Evolutionary conservation across 176 grass and related monocot species (phyloP).

Genomic region (Poa annua): DNA sequence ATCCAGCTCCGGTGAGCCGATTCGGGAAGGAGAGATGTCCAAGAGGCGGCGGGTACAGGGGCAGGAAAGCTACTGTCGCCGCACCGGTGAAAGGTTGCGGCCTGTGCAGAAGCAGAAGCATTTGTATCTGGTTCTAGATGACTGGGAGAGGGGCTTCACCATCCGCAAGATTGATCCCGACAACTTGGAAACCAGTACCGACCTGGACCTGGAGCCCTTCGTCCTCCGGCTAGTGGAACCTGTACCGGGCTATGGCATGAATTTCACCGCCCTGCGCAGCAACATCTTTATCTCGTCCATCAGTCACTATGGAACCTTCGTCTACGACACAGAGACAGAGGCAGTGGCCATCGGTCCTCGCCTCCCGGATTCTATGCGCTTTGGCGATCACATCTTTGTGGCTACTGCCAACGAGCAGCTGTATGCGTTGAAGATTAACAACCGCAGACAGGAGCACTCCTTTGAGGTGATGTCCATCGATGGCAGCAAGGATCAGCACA

Average conservation of each 20-base stretch:
- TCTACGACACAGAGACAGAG: neutral
- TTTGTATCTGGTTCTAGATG: neutral
- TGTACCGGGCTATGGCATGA: neutral
- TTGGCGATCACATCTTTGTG: neutral
- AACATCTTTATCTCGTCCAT: neutral
- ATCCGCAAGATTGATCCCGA: neutral
- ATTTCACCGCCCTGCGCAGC: neutral
- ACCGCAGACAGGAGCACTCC: neutral
- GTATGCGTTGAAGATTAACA: neutral
- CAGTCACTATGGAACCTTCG: neutral
- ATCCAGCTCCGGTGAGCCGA: neutral
- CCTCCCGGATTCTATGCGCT: neutral
- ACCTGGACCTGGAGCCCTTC: neutral
- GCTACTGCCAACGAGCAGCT: neutral
- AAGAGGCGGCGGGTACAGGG: neutral
- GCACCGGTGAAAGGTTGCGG: neutral
- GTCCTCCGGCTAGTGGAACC: neutral
- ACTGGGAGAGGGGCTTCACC: constrained; percentile 5
- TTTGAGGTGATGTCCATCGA: constrained; percentile 3
- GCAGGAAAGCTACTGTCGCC: neutral
- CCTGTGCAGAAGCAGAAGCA: neutral
- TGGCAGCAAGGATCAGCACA: neutral
- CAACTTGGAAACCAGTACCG: neutral
- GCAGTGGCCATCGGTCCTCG: neutral
- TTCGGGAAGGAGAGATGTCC: neutral